phyloP scores from a whole-genome alignment of 2,329 filamentous ascomycete genomes.

The Diaporthe sp. region DNA sequence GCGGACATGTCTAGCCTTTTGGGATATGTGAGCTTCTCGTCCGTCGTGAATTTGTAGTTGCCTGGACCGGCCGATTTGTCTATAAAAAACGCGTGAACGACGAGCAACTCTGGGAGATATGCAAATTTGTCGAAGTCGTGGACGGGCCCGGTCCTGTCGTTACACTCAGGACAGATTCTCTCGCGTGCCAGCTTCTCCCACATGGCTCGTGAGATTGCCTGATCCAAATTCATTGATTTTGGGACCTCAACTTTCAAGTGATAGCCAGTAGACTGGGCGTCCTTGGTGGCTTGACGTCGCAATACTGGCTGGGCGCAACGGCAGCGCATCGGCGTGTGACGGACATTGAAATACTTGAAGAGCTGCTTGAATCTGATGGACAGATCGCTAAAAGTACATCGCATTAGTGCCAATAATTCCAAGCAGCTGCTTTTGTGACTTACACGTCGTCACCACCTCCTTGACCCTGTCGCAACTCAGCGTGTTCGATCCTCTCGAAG shows the following conservation, averaged over 20 bases:
- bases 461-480: not conserved
- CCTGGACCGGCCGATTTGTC: not conserved
- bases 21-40: not conserved
- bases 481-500: not conserved
- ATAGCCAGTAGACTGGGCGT: not conserved
- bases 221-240: not conserved
- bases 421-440: not conserved
- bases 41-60: too few species aligned
- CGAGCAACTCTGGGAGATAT: constrained; percentile 7
- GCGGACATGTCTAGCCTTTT: constrained; percentile 7
- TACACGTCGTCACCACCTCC: not conserved
- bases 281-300: not conserved
- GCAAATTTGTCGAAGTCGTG: not conserved
- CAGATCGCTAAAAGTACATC: not conserved
- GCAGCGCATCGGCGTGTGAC: not conserved
- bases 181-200: not conserved
- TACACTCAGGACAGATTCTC: not conserved
- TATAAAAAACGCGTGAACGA: not conserved
- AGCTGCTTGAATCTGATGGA: constrained; percentile 3
- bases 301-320: not conserved
- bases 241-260: not conserved
- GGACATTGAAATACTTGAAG: not conserved
- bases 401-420: not conserved
- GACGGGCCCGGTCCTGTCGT: not conserved
- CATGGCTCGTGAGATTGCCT: constrained; percentile 1